Base-by-base conservation (phyloP, 2,329 filamentous ascomycete species). In the Dryadomyces sulphureus region DNA sequence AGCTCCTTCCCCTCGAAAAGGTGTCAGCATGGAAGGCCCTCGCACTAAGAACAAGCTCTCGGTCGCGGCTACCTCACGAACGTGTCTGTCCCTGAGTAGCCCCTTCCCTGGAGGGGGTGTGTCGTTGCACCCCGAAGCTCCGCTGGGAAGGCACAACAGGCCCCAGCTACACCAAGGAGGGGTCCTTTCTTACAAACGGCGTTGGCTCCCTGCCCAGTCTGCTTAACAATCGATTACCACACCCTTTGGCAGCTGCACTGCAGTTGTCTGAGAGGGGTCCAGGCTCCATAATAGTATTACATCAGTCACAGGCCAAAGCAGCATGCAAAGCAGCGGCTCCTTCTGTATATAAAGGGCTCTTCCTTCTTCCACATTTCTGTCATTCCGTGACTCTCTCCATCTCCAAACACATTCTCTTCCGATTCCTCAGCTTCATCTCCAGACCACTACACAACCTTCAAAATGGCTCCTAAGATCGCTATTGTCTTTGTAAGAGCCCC, bases 401-500 rank as follows among this genome's bases (percentile, higher is more conserved):
- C 20, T 22, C 16, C 16, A 12, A 36, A 19, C 34, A 36, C 9
- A 16, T 36, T 36, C 17, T 36, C 34, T 36, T n/a, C 34, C 16
- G 12, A n/a, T 32, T 45, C 40, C 38, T 42, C 40, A 20, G 34
- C 30, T 42, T 42, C 27, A 32, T 32, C 16, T 32, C 27, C 27
- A 9, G 11, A 27, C 11, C 25, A 27, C 50, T 41, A 14, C 53
- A 30, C 53, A 40, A 47, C 52, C 48, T 51, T 59, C 70, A 73
- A 58, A 59, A 93, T 94, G 87, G 85, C 84, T 68, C 84, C 85
- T 65, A 93, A 86, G 72, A 77, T 94, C 61, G 88, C 88, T 57
- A 92, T 94, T 67, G 78, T 94, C 63, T 93, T 79, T 65, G 84
- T 89, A 73, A 56, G 83, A 17, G 6, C 20, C 3, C 7, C 2